phyloP scores from a whole-genome alignment of 768 basidiomycete genomes.

The Calvatia gigantea region DNA sequence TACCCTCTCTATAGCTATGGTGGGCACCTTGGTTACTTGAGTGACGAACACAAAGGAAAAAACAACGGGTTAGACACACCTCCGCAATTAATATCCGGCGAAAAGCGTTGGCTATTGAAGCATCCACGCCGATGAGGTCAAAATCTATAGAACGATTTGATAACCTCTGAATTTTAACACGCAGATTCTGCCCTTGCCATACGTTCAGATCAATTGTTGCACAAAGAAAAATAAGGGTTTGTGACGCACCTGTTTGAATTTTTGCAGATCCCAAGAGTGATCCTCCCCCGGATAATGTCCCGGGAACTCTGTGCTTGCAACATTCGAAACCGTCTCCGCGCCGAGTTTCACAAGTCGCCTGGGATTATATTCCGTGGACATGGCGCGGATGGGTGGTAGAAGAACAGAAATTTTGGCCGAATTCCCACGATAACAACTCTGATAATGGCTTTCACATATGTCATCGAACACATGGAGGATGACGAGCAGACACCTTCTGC shows the following conservation, averaged over 20 bases:
- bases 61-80: constrained; percentile 40
- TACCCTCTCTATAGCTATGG: constrained; percentile 85
- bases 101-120: constrained; percentile 93
- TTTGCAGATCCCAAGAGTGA: constrained; percentile 74
- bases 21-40: constrained; percentile 65
- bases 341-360: constrained; percentile 63
- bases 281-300: constrained; percentile 86
- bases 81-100: constrained; percentile 92
- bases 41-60: neutral
- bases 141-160: constrained; percentile 88
- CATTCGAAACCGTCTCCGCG: constrained; percentile 70
- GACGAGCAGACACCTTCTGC: constrained; percentile 73
- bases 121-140: constrained; percentile 93
- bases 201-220: constrained; percentile 8
- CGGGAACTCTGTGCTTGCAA: constrained; percentile 88
- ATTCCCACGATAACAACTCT: constrained; percentile 10
- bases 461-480: constrained; percentile 91
- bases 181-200: constrained; percentile 58
- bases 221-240: neutral
- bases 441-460: constrained; percentile 44
- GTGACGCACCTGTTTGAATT: constrained; percentile 69
- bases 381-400: too few species aligned
- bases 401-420: neutral
- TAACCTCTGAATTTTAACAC: constrained; percentile 71
- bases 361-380: constrained; percentile 19